Base-by-base conservation (phyloP, 805 yeast genomes). In the Metschnikowia rubicola region DNA sequence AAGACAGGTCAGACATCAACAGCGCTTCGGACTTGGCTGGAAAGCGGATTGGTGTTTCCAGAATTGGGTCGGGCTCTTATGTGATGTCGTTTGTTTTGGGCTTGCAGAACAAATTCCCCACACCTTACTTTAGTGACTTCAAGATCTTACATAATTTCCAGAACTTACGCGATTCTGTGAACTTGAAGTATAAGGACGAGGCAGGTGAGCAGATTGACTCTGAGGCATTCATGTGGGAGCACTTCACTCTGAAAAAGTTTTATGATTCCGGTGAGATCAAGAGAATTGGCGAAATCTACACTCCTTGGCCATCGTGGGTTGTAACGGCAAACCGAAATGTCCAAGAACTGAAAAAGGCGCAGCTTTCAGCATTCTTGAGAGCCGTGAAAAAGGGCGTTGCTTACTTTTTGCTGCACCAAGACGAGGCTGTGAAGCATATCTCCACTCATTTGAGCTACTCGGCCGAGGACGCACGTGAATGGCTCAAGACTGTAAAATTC, bases 221-320 rank as follows among this genome's bases (percentile, higher is more conserved):
- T 32, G 97, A 90, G 61, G 95, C 92, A 2, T 90, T 90, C 66
- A 86, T 91, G 96, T 90, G 97, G 97, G 97, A 90, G 61, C 78
- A 86, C 66, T 90, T 90, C 71, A 90, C 97, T 1, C 81, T 91
- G 31, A 90, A 90, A 62, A 81, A 80, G 62, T 90, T 87, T 69
- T 88, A 86, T 64, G 96, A 88, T 59, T 76, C 69, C 46, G 77
- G 80, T 17, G 97, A 89, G 58, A 83, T 91, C 67, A 88, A 86
- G 67, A 73, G 79, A 55, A 82, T 90, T 50, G 97, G 96, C 12
- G 88, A 86, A 54, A 89, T 90, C 47, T 87, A 86, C 67, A 90
- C 97, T 0, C 97, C 97, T 15, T 90, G 97, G 97, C 92, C 97
- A 10, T 86, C 96, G 2, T 90, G 97, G 97, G 91, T 88, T 12